Evolutionary conservation across 352 stramenopile species (phyloP).

Genomic region (Phytophthora kernoviae): DNA sequence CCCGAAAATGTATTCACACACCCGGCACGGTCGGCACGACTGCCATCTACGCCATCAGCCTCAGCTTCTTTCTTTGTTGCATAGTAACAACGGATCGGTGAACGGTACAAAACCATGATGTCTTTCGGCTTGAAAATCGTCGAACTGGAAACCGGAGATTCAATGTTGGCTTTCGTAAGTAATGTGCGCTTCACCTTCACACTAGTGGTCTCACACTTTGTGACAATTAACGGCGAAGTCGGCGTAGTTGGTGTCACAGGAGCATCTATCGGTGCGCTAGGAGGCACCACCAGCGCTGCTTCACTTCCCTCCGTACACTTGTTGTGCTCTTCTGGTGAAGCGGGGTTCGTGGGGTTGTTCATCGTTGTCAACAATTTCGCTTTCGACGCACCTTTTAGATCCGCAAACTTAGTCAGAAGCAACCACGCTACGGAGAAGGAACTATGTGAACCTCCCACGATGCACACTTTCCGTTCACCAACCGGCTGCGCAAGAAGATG

Average conservation of each 20-base stretch:
- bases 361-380: constrained; percentile 6
- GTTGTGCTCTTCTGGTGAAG: constrained; percentile 1
- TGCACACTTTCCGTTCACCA: constrained; percentile 68
- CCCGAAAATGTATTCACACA: constrained; percentile 89
- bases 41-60: constrained; percentile 61
- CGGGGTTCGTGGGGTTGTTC: constrained; percentile 12
- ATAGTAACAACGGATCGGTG: constrained; percentile 83
- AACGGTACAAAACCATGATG: constrained; percentile 84
- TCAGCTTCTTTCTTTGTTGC: constrained; percentile 78
- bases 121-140: constrained; percentile 65
- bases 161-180: constrained; percentile 9
- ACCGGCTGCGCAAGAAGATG: constrained; percentile 33
- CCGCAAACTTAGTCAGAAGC: constrained; percentile 66
- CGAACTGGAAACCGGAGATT: constrained; percentile 10
- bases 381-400: constrained; percentile 12
- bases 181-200: constrained; percentile 25
- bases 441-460: constrained; percentile 86
- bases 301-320: constrained; percentile 18
- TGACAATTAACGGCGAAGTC: constrained; percentile 16
- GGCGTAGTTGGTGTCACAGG: constrained; percentile 14
- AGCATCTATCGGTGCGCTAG: constrained; percentile 14
- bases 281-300: constrained; percentile 5
- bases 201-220: constrained; percentile 17
- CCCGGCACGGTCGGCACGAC: constrained; percentile 59
- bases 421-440: constrained; percentile 87